Evolutionary conservation across 305 asterid species (phyloP).

Genomic region (Fraxinus dipetala): DNA sequence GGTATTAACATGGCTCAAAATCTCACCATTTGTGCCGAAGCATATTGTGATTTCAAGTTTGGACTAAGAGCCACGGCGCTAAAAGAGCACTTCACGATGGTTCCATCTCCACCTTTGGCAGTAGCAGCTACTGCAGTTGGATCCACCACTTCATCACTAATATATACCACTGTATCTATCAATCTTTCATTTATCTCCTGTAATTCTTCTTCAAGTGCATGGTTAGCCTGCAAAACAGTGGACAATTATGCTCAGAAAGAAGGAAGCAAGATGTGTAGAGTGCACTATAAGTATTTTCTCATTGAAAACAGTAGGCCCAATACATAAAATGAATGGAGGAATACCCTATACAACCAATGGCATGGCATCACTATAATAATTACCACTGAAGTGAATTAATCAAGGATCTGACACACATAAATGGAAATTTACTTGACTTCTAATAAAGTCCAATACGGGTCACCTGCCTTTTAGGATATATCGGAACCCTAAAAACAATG

Average conservation of each 20-base stretch:
- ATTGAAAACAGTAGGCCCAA: background rate
- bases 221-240: constrained; percentile 58
- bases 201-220: constrained; percentile 84
- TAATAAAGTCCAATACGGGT: background rate
- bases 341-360: background rate
- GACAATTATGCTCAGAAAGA: constrained; percentile 16
- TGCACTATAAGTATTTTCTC: background rate
- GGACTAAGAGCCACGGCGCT: constrained; percentile 88
- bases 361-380: background rate
- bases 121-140: constrained; percentile 74
- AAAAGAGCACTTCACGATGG: constrained; percentile 79
- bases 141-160: constrained; percentile 79
- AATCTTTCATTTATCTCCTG: constrained; percentile 77
- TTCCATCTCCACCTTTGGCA: constrained; percentile 84
- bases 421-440: background rate
- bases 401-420: background rate
- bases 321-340: background rate
- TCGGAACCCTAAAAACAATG: background rate
- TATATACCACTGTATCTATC: constrained; percentile 77
- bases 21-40: constrained; percentile 89
- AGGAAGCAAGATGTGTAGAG: background rate
- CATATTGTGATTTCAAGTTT: constrained; percentile 78
- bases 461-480: background rate
- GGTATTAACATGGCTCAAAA: constrained; percentile 16
- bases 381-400: background rate